Evolutionary conservation across 2,329 filamentous ascomycete genomes (phyloP).

Genomic region (Waltergamsia citrina): DNA sequence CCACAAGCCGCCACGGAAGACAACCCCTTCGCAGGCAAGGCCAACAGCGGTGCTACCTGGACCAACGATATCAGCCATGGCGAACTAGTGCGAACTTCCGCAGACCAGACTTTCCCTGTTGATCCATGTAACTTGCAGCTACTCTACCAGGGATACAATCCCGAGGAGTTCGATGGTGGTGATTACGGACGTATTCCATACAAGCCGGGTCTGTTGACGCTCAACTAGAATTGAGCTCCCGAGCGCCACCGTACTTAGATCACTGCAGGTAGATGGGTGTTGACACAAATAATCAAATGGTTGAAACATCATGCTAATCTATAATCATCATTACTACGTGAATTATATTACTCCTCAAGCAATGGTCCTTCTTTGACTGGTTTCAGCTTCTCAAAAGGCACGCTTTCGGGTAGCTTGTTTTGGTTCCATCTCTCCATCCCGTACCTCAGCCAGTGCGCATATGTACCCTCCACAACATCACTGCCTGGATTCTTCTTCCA

Average conservation of each 20-base stretch:
- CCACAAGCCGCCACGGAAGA: constrained; percentile 43
- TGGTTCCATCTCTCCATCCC: constrained; percentile 37
- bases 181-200: constrained; percentile 46
- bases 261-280: too few relatives aligned
- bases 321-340: too few relatives aligned
- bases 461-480: constrained; percentile 39
- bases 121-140: constrained; percentile 56
- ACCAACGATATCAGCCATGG: constrained; percentile 60
- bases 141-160: constrained; percentile 48
- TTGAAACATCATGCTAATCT: too few relatives aligned
- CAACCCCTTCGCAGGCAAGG: constrained; percentile 57
- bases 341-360: too few relatives aligned
- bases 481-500: constrained; percentile 40
- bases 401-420: constrained; percentile 23
- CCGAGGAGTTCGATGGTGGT: constrained; percentile 24
- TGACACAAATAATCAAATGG: too few relatives aligned
- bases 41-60: constrained; percentile 55
- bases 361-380: too few relatives aligned
- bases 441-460: constrained; percentile 43
- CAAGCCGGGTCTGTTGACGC: constrained; percentile 43
- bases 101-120: constrained; percentile 53
- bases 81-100: constrained; percentile 44
- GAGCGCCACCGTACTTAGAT: too few relatives aligned
- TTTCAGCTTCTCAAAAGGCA: too few relatives aligned
- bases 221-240: too few relatives aligned